Evolutionary conservation across 2,329 filamentous ascomycete genomes (phyloP), one percentile per base, ranked within the genome.

Genomic region (Dactylonectria estremocensis): DNA sequence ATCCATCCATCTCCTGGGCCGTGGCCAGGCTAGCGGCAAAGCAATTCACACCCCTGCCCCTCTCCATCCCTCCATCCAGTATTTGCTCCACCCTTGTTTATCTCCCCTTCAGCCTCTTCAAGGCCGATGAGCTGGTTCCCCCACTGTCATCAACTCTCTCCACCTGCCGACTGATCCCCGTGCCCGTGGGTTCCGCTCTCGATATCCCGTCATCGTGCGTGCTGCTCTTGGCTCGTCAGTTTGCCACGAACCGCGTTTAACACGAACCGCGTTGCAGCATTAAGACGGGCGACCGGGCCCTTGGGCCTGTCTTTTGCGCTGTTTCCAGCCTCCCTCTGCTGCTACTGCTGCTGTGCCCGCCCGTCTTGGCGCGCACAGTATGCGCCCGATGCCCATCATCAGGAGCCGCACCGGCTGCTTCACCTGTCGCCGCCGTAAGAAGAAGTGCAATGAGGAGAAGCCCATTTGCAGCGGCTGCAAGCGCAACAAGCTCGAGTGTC

Each of bases 391-490:
- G 70, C 79, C 79, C 66, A 80, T 81, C 67, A 80, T 81, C 62
- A 74, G 79, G 66, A 78, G 75, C 69, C 73, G 81, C 70, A 80
- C 82, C 16, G 83, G 83, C 64, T 86, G 84, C 77, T 78, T 86
- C 75, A 86, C 83, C 31, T 86, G 84, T 77, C 82, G 84, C 68
- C 84, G 85, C 43, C 81, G 85, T 67, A 88, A 88, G 77, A 87
- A 87, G 70, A 83, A 86, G 70, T 89, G 86, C 74, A 85, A 88
- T 71, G 86, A 88, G 77, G 82, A 83, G 68, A 82, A 84, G 64
- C 86, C 87, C 7, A 76, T 83, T 18, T 89, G 87, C 74, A 83
- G 80, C 57, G 86, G 88, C 72, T 89, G 87, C 77, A 84, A 84
- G 74, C 82, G 86, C 46, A 80, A 88, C 55, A 85, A 85, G 65